phyloP scores from a whole-genome alignment of 2,329 filamentous ascomycete genomes.

The Colletotrichum musae region DNA sequence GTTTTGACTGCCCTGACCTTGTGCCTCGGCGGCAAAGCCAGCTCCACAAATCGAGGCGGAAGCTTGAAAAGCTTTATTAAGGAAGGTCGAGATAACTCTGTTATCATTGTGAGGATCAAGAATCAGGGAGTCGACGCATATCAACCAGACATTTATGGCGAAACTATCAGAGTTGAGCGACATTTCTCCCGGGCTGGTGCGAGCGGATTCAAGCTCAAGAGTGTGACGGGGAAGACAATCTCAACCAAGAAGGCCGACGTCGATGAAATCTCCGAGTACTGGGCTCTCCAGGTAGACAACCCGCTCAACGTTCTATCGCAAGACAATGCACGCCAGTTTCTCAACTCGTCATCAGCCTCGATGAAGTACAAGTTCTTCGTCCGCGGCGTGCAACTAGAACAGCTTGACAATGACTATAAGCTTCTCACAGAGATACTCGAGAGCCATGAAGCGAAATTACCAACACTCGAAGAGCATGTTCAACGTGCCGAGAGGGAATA shows the following conservation, averaged over 20 bases:
- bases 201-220: slow-evolving; percentile 91
- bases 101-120: slow-evolving; percentile 88
- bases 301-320: slow-evolving; percentile 96
- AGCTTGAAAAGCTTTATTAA: slow-evolving; percentile 94
- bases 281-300: slow-evolving; percentile 94
- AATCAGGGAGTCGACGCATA: slow-evolving; percentile 91
- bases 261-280: slow-evolving; percentile 94
- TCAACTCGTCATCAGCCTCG: slow-evolving; percentile 84
- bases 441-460: slow-evolving; percentile 75
- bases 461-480: slow-evolving; percentile 75
- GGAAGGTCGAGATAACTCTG: slow-evolving; percentile 83
- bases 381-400: slow-evolving; percentile 92
- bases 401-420: slow-evolving; percentile 91
- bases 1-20: slow-evolving; percentile 93
- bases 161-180: slow-evolving; percentile 91
- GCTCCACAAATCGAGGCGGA: slow-evolving; percentile 90
- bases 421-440: slow-evolving; percentile 86
- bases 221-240: slow-evolving; percentile 76
- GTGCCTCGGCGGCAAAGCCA: slow-evolving; percentile 95
- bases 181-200: slow-evolving; percentile 82
- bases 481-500: slow-evolving; percentile 68
- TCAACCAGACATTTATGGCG: slow-evolving; percentile 84
- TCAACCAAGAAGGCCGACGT: slow-evolving; percentile 89
- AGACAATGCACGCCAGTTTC: slow-evolving; percentile 93
- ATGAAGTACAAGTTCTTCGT: slow-evolving; percentile 98